Percentiles rank a stretch among this genome's conserved stretches.
Conservation (phyloP, 805 yeast species). For the Suhomyces canberraensis region DNA sequence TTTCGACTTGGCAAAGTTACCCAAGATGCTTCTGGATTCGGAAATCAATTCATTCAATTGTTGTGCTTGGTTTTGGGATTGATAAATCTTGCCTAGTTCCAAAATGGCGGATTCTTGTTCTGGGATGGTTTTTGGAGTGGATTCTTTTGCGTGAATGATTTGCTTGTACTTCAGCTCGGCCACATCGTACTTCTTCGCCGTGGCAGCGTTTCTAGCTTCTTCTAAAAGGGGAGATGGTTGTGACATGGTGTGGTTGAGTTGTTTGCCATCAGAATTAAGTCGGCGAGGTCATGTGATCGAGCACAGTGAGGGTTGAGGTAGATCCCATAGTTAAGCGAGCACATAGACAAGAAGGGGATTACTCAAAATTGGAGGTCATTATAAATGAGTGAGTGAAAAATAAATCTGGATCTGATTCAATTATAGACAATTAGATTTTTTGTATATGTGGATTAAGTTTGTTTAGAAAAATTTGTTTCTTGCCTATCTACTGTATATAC, state of each 20-base stretch:
- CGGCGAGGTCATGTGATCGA: background rate
- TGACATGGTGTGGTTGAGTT: slow-evolving; percentile 16
- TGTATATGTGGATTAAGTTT: too few species aligned
- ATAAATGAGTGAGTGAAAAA: too few species aligned
- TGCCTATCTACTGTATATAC: too few species aligned
- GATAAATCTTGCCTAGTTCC: slow-evolving; percentile 74
- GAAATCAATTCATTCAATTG: slow-evolving; percentile 62
- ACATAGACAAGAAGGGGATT: background rate
- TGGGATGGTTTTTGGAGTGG: slow-evolving; percentile 28
- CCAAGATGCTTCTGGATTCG: slow-evolving; percentile 67
- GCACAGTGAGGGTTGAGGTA: too few species aligned
- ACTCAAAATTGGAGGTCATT: too few species aligned
- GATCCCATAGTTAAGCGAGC: background rate
- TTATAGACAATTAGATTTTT: too few species aligned
- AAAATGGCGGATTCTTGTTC: slow-evolving; percentile 64
- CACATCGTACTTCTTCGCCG: slow-evolving; percentile 43
- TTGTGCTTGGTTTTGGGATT: slow-evolving; percentile 42
- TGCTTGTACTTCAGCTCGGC: slow-evolving; percentile 63
- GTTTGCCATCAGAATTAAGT: slow-evolving; percentile 9
- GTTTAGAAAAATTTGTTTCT: too few species aligned
- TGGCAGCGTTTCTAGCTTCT: slow-evolving; percentile 60
- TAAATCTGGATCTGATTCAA: too few species aligned
- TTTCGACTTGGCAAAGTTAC: slow-evolving; percentile 85
- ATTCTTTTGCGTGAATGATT: slow-evolving; percentile 32
- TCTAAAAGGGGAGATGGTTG: slow-evolving; percentile 34